A percentile compares a stretch with the other conserved stretches of the same genome.
phyloP scores from a whole-genome alignment of 75 land plant genomes.

The Picea sitchensis region DNA sequence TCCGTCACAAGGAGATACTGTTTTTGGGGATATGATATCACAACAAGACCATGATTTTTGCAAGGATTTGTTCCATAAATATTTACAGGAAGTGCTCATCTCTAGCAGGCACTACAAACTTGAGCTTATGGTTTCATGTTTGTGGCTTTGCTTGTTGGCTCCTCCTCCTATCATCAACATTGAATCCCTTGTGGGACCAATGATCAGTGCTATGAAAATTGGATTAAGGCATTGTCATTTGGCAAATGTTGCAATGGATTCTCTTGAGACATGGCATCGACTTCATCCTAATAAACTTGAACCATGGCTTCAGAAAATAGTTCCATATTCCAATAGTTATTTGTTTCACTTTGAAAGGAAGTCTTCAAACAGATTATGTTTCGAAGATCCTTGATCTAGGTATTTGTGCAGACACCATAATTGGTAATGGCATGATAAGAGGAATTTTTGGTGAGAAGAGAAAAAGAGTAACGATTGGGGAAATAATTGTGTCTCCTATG shows the following conservation, averaged over 20 bases:
- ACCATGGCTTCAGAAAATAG: constrained; percentile 24
- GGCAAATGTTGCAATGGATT: constrained; percentile 38
- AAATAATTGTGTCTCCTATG: too few relatives aligned
- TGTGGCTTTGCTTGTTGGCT: constrained; percentile 37
- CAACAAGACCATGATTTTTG: constrained; percentile 20
- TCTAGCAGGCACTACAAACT: too few relatives aligned
- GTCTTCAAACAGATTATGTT: too few relatives aligned
- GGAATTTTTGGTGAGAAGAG: background rate
- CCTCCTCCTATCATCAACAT: constrained; percentile 32
- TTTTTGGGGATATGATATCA: background rate
- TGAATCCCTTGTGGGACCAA: constrained; percentile 22
- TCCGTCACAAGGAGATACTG: too few relatives aligned
- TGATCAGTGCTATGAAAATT: constrained; percentile 31
- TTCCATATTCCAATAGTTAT: constrained; percentile 33
- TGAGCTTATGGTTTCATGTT: constrained; percentile 21
- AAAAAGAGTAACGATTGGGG: background rate
- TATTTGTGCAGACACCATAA: too few relatives aligned
- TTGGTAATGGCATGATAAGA: too few relatives aligned
- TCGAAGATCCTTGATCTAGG: too few relatives aligned
- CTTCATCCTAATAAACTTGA: constrained; percentile 21
- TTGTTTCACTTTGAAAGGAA: constrained; percentile 16
- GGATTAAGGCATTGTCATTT: constrained; percentile 38
- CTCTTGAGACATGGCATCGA: constrained; percentile 32
- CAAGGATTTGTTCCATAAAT: background rate
- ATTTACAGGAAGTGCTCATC: too few relatives aligned